Evolutionary conservation across 2,329 filamentous ascomycete genomes (phyloP), one percentile per base, ranked within the genome.

Genomic region (Diaporthe sp.): DNA sequence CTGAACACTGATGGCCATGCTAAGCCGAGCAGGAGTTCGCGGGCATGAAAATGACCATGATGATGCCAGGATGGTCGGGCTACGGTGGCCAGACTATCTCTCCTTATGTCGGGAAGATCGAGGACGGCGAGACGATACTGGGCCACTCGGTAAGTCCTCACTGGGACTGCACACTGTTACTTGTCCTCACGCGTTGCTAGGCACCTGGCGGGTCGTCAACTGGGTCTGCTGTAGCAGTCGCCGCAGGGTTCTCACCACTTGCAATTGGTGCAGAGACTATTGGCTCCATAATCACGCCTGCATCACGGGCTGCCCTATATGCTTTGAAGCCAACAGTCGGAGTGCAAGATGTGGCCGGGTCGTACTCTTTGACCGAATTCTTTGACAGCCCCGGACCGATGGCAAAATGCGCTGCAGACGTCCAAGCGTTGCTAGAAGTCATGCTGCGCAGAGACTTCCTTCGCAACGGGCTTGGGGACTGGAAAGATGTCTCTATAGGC

Each of bases 231-330:
- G 82, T 84, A 4, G 79, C 79, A 4, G 79, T 83, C 0, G 79
- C 82, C 0, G 81, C 82, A 4, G 82, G 82, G 0, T 82, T 81
- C 37, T 75, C 74, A 39, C 82, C 82, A 39, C 76, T 84, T 5
- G 79, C 81, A 12, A 79, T 84, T 37, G 82, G 79, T 10, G 81
- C 81, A 25, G 82, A 84, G 76, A 84, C 83, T 9, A 77, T 80
- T 15, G 82, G 82, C 6, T 84, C 80, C 1, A 78, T 82, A 25
- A 75, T 82, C 28, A 78, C 77, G 0, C 79, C 80, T 0, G 57
- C 79, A 1, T 75, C 72, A 0, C 71, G 80, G 2, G 75, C 79
- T 3, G 79, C 76, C 7, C 46, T 83, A 1, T 83, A 81, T 67
- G 78, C 79, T 3, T 55, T 83, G 39, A 83, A 81, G 57, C 78